Evolutionary conservation across 164 flowering plant genomes (phyloP).

Genomic region (Berberis vulgaris): DNA sequence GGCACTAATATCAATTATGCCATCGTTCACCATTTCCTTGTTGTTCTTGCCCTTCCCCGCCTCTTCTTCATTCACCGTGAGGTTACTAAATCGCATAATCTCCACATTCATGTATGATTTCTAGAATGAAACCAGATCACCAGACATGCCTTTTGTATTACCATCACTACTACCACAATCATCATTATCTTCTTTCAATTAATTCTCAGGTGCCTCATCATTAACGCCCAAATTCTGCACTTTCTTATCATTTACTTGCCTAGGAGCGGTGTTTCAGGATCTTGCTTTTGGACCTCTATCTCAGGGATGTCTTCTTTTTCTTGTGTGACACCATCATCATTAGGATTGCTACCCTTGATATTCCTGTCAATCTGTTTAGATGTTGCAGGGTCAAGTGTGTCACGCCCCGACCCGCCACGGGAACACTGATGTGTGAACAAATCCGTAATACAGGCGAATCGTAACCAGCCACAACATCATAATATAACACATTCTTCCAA

Average conservation of each 20-base stretch:
- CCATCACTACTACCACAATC: constrained; percentile 8
- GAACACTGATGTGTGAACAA: too few relatives aligned
- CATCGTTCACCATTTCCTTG: constrained; percentile 25
- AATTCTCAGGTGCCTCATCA: constrained; percentile 18
- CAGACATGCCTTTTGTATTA: constrained; percentile 18
- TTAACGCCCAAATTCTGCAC: constrained; percentile 13
- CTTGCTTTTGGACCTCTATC: constrained; percentile 35
- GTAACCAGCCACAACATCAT: too few relatives aligned
- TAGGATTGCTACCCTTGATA: constrained; percentile 24
- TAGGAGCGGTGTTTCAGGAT: constrained; percentile 23
- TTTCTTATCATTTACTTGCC: constrained; percentile 25
- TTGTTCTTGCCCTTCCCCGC: constrained; percentile 25
- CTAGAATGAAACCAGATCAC: constrained; percentile 39
- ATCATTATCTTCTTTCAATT: constrained; percentile 11
- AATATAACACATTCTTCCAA: too few relatives aligned
- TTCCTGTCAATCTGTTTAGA: constrained; percentile 63
- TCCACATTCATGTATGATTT: constrained; percentile 34
- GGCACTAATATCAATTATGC: constrained; percentile 29
- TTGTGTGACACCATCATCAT: constrained; percentile 15
- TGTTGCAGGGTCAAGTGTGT: constrained; percentile 64
- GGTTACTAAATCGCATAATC: constrained; percentile 25
- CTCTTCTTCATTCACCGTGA: constrained; percentile 35
- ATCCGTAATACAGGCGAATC: too few relatives aligned
- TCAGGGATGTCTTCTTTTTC: constrained; percentile 18
- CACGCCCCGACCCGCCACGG: too few relatives aligned